Evolutionary conservation across 176 grass and related monocot species (phyloP), one percentile per base, ranked within the genome.

Genomic region (Aechmea fasciata): DNA sequence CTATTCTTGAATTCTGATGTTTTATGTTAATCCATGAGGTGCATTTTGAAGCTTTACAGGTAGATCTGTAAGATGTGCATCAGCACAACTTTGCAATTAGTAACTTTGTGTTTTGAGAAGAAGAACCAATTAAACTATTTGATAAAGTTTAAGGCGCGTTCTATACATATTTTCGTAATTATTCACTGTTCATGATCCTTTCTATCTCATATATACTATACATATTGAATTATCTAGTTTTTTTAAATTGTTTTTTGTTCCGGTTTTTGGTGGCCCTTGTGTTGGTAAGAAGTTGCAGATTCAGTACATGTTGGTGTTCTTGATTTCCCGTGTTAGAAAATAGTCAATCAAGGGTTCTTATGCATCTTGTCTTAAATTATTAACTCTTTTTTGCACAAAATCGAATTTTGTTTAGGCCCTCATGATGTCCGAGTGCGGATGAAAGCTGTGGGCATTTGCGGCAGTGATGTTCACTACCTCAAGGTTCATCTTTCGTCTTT

Each of bases 391-490:
- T 15, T 52, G 66, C 19, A 69, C 59, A 15, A 57, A 73, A 69
- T 59, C 64, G 3, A 9, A 62, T 62, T 29, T 70, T 76, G 17
- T 64, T 66, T 83, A 92, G 93, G 81, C 50, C 71, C 86, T 48
- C 57, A 83, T 28, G 93, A 97, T 62, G 93, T 87, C 59, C 81
- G 89, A 13, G 86, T 97, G 11, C 68, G 86, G 48, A 97, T 97
- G 86, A 97, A 97, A 82, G 93, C 93, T 0, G 89, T 97, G 64
- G 93, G 93, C 8, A 97, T 97, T 11, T 97, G 93, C 18, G 93
- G 93, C 71, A 97, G 86, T 10, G 93, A 97, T 18, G 93, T 97
- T 76, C 93, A 97, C 57, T 97, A 87, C 79, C 93, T 96, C 64
- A 92, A 86, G 92, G 92, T 96, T 57, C 33, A 65, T 20, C 64